A percentile compares a stretch with the other conserved stretches of the same genome.
These are phyloP conservation scores for Batkoa obscura DNA, from an alignment of 371 early-diverging fungal species.

Conservation along the genomic window DNA sequence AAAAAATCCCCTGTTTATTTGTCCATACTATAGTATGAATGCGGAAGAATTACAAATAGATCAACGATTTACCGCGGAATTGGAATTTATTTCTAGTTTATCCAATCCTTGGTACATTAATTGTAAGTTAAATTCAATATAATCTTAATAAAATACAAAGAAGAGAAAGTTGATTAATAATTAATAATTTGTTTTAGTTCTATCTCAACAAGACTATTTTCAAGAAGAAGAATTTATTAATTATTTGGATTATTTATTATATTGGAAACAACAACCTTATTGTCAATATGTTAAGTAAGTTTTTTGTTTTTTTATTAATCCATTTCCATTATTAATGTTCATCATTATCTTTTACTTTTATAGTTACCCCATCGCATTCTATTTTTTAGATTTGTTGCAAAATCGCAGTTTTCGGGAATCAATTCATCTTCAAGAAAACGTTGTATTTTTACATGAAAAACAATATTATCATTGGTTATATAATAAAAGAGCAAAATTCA, in stretches of 20 bases:
- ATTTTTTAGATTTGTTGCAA: constrained; percentile 69
- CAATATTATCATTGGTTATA: constrained; percentile 70
- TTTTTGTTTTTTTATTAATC: not conserved
- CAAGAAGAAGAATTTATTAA: constrained; percentile 60
- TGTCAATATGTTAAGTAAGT: constrained; percentile 66
- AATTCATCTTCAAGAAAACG: constrained; percentile 48
- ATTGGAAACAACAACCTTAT: constrained; percentile 79
- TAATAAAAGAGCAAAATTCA: not conserved
- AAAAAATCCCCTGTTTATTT: no score
- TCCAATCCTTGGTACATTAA: constrained; percentile 90
- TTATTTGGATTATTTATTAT: constrained; percentile 75
- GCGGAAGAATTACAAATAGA: no score
- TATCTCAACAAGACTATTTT: constrained; percentile 77
- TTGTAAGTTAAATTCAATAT: constrained; percentile 14
- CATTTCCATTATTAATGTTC: not conserved
- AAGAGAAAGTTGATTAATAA: not conserved
- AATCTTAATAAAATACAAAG: no score
- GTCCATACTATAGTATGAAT: no score
- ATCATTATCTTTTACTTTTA: not conserved
- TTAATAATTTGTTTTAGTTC: constrained; percentile 21
- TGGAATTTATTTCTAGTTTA: constrained; percentile 86
- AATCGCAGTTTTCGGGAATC: constrained; percentile 55
- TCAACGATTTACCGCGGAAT: constrained; percentile 66
- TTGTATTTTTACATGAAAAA: constrained; percentile 53
- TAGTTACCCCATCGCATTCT: constrained; percentile 74